A percentile compares a stretch with the other conserved stretches of the same genome.
Evolutionary conservation across 768 basidiomycete genomes (phyloP).

Genomic region (Trametes cubensis): DNA sequence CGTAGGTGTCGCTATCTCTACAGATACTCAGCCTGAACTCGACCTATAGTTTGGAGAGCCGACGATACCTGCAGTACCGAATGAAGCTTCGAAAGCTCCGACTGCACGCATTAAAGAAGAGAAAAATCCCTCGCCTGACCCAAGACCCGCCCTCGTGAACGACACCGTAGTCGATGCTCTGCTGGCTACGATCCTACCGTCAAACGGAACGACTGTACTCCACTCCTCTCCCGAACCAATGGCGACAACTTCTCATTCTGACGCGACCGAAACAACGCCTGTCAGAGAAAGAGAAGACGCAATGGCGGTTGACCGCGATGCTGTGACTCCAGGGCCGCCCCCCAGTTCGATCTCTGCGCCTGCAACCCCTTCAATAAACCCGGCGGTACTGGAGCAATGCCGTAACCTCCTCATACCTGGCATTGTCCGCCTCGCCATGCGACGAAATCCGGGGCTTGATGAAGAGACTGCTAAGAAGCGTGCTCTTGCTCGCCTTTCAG

Average conservation of each 20-base stretch:
- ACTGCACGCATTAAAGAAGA: neutral
- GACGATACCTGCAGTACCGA: neutral
- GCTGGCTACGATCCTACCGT: slow-evolving; percentile 1
- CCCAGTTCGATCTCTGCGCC: neutral
- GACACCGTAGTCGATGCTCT: neutral
- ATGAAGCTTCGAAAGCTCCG: neutral
- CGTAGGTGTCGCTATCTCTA: neutral
- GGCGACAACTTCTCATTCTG: neutral
- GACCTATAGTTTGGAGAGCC: slow-evolving; percentile 16
- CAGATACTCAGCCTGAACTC: neutral
- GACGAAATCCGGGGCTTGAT: slow-evolving; percentile 18
- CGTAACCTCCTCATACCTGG: slow-evolving; percentile 17
- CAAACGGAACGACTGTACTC: neutral
- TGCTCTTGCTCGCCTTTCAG: slow-evolving; percentile 20
- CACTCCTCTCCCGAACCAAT: neutral
- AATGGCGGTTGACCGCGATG: neutral
- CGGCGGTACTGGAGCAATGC: slow-evolving; percentile 12
- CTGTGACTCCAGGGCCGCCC: neutral
- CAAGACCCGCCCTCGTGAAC: neutral
- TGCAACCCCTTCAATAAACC: neutral
- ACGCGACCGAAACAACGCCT: neutral
- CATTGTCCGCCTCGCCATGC: slow-evolving; percentile 13
- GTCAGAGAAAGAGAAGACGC: neutral
- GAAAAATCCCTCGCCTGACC: neutral
- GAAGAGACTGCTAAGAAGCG: slow-evolving; percentile 15